Percentiles rank a stretch among this genome's conserved stretches.
Evolutionary conservation across 2,329 filamentous ascomycete species (phyloP).

Genomic region (Penicillium rolfsii): DNA sequence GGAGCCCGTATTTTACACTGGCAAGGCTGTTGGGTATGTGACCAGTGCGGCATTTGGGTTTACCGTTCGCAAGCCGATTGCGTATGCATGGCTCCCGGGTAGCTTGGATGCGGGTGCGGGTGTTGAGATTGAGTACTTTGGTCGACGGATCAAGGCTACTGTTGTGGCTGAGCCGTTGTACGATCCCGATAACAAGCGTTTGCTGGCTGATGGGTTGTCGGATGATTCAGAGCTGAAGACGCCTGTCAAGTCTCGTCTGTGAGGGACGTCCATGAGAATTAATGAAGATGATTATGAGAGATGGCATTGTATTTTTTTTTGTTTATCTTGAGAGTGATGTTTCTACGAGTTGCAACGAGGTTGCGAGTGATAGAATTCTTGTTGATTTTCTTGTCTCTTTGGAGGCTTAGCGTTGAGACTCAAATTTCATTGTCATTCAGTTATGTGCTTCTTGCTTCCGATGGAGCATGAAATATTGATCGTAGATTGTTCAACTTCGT

Average conservation of each 20-base stretch:
- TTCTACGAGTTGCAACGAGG: neutral
- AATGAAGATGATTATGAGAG: neutral
- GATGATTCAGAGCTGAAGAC: slow-evolving; percentile 10
- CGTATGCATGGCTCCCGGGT: slow-evolving; percentile 61
- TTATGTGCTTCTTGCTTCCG: neutral
- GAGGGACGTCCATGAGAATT: neutral
- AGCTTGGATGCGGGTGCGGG: slow-evolving; percentile 51
- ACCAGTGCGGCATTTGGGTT: slow-evolving; percentile 66
- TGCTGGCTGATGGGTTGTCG: slow-evolving; percentile 31
- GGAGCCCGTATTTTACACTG: slow-evolving; percentile 60
- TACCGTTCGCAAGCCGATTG: slow-evolving; percentile 61
- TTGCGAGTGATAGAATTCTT: neutral
- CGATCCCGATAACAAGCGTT: slow-evolving; percentile 46
- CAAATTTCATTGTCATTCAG: neutral
- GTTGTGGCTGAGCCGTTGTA: slow-evolving; percentile 56
- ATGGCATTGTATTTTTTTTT: neutral
- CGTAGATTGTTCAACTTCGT: neutral
- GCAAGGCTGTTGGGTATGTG: slow-evolving; percentile 58
- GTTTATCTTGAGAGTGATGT: neutral
- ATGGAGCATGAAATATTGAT: neutral
- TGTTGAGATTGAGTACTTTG: slow-evolving; percentile 67
- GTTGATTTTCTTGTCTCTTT: neutral
- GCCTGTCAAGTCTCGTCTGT: slow-evolving; percentile 22
- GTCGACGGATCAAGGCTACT: slow-evolving; percentile 57
- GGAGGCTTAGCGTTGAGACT: neutral